Percentiles rank a stretch among this genome's conserved stretches.
Evolutionary conservation across 1,139 yeast species (phyloP).

Genomic region (Tardiomyces digboiensis): DNA sequence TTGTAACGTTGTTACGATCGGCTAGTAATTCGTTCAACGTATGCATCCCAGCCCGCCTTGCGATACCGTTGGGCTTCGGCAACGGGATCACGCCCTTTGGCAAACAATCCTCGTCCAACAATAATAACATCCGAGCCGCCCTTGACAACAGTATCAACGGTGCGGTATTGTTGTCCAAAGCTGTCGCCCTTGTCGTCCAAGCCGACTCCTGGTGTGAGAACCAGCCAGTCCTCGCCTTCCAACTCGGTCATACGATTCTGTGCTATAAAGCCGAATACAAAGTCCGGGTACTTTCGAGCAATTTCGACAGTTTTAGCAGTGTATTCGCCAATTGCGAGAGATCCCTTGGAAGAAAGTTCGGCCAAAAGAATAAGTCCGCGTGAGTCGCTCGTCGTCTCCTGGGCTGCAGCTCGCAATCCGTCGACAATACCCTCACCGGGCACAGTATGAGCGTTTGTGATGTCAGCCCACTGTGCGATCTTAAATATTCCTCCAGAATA

Average conservation of each 20-base stretch:
- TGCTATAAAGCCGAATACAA: conserved; percentile 95
- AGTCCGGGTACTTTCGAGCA: conserved; percentile 78
- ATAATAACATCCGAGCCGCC: conserved; percentile 90
- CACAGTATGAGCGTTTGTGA: conserved; percentile 96
- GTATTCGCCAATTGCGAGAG: conserved; percentile 88
- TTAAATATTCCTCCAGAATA: conserved; percentile 83
- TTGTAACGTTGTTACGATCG: too few species aligned
- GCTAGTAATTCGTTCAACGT: conserved; percentile 28
- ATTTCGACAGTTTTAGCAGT: conserved; percentile 81
- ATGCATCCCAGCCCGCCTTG: conserved; percentile 93
- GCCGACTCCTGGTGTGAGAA: conserved; percentile 98
- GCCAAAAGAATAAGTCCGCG: conserved; percentile 94
- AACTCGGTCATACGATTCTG: conserved; percentile 80
- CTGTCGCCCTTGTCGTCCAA: conserved; percentile 96
- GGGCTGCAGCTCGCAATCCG: conserved; percentile 79
- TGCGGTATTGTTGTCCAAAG: conserved; percentile 93
- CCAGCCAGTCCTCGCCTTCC: conserved; percentile 85
- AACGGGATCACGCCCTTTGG: conserved; percentile 88
- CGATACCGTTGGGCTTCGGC: conserved; percentile 84
- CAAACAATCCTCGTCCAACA: conserved; percentile 95
- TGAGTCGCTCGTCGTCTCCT: conserved; percentile 42
- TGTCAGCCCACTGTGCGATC: conserved; percentile 92
- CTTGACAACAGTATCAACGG: conserved; percentile 73
- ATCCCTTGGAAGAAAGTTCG: conserved; percentile 88
- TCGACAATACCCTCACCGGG: conserved; percentile 91